phyloP scores from a whole-genome alignment of 208 protist species.

The Wallacemonas sp. region DNA sequence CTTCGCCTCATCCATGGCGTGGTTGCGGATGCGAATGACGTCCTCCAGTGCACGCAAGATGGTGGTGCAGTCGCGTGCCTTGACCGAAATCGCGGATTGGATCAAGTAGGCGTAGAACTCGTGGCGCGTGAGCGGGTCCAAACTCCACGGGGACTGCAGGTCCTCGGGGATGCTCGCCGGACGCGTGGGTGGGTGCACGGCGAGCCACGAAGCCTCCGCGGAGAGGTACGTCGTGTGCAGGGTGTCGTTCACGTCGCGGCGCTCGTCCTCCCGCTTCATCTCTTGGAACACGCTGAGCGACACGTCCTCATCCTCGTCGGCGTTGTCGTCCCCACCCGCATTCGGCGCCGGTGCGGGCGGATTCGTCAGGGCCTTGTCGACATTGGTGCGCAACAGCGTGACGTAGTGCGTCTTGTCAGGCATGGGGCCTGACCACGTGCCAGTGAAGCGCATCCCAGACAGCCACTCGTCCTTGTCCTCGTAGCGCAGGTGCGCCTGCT shows the following conservation, averaged over 20 bases:
- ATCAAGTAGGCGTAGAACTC: constrained; percentile 89
- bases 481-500: constrained; percentile 65
- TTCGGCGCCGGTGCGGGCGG: background rate
- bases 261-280: constrained; percentile 86
- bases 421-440: constrained; percentile 21
- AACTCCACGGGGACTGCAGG: constrained; percentile 84
- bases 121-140: constrained; percentile 68
- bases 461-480: constrained; percentile 88
- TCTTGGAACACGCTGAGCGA: constrained; percentile 87
- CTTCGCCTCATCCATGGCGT: constrained; percentile 82
- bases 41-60: constrained; percentile 80
- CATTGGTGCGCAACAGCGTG: constrained; percentile 24
- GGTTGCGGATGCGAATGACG: constrained; percentile 71
- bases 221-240: constrained; percentile 78
- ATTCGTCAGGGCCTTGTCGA: constrained; percentile 12
- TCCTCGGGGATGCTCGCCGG: constrained; percentile 66
- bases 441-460: constrained; percentile 63
- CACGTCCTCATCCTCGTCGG: constrained; percentile 66
- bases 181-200: constrained; percentile 45
- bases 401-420: constrained; percentile 29
- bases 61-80: constrained; percentile 70
- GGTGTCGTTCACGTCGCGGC: constrained; percentile 63
- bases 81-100: constrained; percentile 61
- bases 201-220: constrained; percentile 64
- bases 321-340: constrained; percentile 13